Conservation (phyloP, 495 filamentous ascomycete species). For the Lepraria neglecta region DNA sequence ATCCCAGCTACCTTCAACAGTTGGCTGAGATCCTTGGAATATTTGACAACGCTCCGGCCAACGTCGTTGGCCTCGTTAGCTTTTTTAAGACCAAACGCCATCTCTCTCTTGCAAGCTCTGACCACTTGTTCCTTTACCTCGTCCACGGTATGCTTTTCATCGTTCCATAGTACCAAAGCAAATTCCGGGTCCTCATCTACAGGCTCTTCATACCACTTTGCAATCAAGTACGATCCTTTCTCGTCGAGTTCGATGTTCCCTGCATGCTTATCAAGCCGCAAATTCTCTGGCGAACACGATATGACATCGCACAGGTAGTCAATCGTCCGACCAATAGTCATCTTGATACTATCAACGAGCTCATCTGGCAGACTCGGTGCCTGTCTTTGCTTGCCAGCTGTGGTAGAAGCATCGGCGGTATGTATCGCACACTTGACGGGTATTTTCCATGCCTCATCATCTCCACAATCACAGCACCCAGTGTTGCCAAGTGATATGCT, state of each 20-base stretch:
- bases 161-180: conserved; percentile 91
- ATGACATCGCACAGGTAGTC: conserved; percentile 97
- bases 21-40: conserved; percentile 60
- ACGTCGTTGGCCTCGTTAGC: conserved; percentile 84
- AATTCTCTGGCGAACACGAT: conserved; percentile 92
- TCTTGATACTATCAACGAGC: conserved; percentile 63
- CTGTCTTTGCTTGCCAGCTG: conserved; percentile 60
- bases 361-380: conserved; percentile 59
- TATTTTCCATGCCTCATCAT: conserved; percentile 82
- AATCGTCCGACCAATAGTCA: conserved; percentile 76
- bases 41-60: conserved; percentile 75
- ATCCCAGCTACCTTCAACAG: conserved; percentile 70
- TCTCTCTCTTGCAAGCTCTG: conserved; percentile 71
- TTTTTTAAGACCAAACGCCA: conserved; percentile 60
- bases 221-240: conserved; percentile 63
- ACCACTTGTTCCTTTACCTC: conserved; percentile 86
- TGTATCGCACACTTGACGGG: conserved; percentile 93
- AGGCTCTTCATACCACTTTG: conserved; percentile 64
- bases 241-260: conserved; percentile 78
- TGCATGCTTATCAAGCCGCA: conserved; percentile 75
- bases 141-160: conserved; percentile 94
- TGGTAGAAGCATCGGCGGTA: conserved; percentile 50
- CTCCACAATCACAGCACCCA: conserved; percentile 96
- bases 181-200: conserved; percentile 61
- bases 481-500: conserved; percentile 80